phyloP scores from a whole-genome alignment of 345 rosid genomes.

The Geranium rotundifolium region DNA sequence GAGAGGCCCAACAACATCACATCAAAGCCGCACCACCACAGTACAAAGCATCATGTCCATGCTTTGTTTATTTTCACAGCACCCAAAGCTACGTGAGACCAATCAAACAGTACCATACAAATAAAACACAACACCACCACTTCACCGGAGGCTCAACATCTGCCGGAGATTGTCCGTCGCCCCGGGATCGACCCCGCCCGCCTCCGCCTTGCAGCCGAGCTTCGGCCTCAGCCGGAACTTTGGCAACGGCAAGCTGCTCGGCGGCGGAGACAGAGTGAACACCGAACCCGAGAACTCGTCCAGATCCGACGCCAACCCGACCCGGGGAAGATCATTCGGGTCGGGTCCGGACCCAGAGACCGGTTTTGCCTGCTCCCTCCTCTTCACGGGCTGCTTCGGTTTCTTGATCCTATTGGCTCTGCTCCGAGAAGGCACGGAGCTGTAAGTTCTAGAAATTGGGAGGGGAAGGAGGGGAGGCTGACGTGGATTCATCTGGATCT shows the following conservation, averaged over 20 bases:
- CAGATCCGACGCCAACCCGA: too few relatives aligned
- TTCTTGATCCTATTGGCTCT: not conserved
- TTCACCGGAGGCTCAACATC: conserved; percentile 49
- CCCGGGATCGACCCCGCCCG: conserved; percentile 31
- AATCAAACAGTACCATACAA: too few relatives aligned
- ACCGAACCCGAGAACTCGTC: conserved; percentile 8
- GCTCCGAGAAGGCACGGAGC: conserved; percentile 10
- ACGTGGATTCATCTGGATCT: not conserved
- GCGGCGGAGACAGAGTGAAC: conserved; percentile 40
- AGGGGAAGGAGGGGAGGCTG: conserved; percentile 70
- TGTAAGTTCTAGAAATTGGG: conserved; percentile 24
- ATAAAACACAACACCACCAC: not conserved
- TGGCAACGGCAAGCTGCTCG: conserved; percentile 62
- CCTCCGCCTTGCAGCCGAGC: conserved; percentile 44
- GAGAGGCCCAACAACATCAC: not conserved
- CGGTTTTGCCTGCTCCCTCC: not conserved
- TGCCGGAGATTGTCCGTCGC: conserved; percentile 52
- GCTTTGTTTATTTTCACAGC: not conserved
- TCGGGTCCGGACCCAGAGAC: not conserved
- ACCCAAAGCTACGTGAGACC: not conserved
- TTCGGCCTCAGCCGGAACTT: conserved; percentile 40
- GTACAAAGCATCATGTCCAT: not conserved
- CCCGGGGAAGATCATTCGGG: too few relatives aligned
- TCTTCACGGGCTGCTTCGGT: not conserved
- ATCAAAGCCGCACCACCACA: too few relatives aligned